Evolutionary conservation across 176 grass and related monocot species (phyloP).

Genomic region (Carex scoparia): DNA sequence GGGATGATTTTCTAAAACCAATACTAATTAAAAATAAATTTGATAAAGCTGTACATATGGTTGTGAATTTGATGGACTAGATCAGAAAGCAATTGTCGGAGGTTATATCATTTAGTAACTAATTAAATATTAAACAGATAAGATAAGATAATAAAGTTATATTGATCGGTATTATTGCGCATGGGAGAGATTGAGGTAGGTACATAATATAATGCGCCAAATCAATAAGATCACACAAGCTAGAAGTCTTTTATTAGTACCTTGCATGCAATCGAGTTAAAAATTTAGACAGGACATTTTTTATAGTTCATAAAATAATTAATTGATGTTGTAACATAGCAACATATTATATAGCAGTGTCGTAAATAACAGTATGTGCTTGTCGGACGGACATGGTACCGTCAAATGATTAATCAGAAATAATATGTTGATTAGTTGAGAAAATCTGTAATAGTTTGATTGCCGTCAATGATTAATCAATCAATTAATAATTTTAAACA

Average conservation of each 20-base stretch:
- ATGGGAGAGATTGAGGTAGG: background rate
- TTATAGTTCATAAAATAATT: background rate
- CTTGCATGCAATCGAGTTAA: no score
- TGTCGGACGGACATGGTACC: no score
- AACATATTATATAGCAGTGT: no score
- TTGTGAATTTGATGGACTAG: background rate
- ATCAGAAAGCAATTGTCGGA: background rate
- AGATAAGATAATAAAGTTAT: background rate
- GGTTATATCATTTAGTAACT: background rate
- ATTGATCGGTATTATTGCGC: background rate
- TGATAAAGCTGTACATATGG: background rate
- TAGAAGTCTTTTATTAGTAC: background rate
- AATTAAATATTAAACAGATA: background rate
- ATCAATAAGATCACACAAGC: background rate
- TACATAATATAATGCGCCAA: background rate
- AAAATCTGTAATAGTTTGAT: no score
- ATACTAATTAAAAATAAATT: background rate
- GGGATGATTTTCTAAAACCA: no score
- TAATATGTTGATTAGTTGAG: no score
- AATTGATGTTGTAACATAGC: no score
- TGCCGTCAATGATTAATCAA: no score
- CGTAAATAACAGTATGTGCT: no score
- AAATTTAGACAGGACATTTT: background rate
- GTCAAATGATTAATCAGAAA: no score
- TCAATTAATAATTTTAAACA: no score